Conservation (phyloP, 331 rosid species). For the Phaseolus coccineus region DNA sequence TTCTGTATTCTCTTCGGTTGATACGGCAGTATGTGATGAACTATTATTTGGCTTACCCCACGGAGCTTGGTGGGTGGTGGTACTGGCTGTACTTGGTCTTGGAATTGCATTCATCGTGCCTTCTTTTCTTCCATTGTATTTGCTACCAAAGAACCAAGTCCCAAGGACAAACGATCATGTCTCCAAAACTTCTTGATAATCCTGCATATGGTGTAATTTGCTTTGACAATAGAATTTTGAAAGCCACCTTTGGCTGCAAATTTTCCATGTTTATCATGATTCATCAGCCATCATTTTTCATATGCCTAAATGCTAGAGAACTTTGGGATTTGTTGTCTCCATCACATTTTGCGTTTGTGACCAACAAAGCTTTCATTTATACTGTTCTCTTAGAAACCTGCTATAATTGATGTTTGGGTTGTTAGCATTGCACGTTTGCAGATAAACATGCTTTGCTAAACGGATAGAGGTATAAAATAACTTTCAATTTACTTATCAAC, state of each 20-base stretch:
- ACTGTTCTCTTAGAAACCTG: neutral
- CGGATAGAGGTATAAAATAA: neutral
- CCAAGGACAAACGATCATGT: conserved; percentile 38
- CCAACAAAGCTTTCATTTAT: neutral
- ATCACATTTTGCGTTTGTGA: neutral
- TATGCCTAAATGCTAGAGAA: neutral
- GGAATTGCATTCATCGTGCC: conserved; percentile 67
- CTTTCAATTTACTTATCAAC: neutral
- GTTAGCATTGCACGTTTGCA: neutral
- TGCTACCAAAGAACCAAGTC: conserved; percentile 54
- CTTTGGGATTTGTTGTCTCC: conserved; percentile 18
- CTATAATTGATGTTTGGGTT: neutral
- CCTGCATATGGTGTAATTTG: conserved; percentile 21
- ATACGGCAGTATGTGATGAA: conserved; percentile 70
- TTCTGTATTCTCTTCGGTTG: neutral
- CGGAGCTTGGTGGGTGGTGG: conserved; percentile 81
- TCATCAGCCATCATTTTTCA: neutral
- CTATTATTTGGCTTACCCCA: conserved; percentile 78
- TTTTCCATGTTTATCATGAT: neutral
- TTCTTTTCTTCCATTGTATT: conserved; percentile 61
- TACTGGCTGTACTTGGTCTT: conserved; percentile 68
- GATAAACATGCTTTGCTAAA: neutral
- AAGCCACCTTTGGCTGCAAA: conserved; percentile 19
- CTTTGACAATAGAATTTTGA: conserved; percentile 19
- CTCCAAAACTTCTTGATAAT: conserved; percentile 62